phyloP scores from a whole-genome alignment of 1,284 basidiomycete species.

The Mrakiaceae sp. region DNA sequence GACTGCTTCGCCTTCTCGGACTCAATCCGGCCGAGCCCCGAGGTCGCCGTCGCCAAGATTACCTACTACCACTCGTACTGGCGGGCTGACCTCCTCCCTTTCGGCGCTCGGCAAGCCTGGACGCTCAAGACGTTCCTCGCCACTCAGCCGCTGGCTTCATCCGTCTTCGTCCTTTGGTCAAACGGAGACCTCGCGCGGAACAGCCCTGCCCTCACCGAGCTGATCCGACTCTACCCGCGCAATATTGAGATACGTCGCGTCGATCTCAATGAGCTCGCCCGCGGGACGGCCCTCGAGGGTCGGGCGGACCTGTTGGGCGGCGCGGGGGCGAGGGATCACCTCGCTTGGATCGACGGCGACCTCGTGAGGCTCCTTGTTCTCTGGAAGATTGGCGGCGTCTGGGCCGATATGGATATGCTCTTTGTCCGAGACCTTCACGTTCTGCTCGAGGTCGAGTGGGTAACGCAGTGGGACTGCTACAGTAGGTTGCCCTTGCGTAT shows the following conservation, averaged over 20 bases:
- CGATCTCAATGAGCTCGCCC: constrained; percentile 54
- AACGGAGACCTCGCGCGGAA: constrained; percentile 54
- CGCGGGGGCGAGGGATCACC: constrained; percentile 41
- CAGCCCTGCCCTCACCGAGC: constrained; percentile 51
- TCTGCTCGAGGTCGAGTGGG: constrained; percentile 79
- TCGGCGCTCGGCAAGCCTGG: constrained; percentile 67
- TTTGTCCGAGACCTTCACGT: constrained; percentile 71
- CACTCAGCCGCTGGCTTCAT: constrained; percentile 57
- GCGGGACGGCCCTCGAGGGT: constrained; percentile 60
- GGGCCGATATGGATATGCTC: constrained; percentile 92
- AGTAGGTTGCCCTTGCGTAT: constrained; percentile 42
- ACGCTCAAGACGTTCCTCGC: constrained; percentile 84
- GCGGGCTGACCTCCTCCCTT: constrained; percentile 67
- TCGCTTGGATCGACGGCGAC: constrained; percentile 90
- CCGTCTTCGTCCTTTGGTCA: constrained; percentile 72
- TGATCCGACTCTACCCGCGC: constrained; percentile 52
- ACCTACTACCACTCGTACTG: constrained; percentile 72
- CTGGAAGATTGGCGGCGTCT: constrained; percentile 68
- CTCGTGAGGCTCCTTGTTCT: constrained; percentile 69
- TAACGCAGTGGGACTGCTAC: constrained; percentile 66
- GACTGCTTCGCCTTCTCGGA: constrained; percentile 75
- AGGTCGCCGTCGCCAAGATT: constrained; percentile 34
- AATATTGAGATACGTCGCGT: constrained; percentile 57
- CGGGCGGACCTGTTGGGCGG: constrained; percentile 38
- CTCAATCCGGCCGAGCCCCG: constrained; percentile 43